Evolutionary conservation across 78 protist species (phyloP), one percentile per base, ranked within the genome.

Genomic region (Trichosphaerium sp.): DNA sequence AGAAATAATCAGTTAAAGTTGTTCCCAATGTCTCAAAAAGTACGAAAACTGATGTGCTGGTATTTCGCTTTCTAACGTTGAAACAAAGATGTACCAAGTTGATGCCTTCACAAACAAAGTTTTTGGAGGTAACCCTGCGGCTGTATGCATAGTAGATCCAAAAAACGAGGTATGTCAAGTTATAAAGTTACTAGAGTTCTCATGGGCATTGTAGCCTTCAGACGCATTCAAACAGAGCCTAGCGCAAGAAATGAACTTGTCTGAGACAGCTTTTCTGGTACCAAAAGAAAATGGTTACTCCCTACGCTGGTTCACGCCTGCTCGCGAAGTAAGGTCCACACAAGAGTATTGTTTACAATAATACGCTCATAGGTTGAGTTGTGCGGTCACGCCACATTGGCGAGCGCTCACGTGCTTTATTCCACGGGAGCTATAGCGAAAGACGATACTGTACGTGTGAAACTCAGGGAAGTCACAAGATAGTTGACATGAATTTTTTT

Each of bases 361-460:
- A n/a, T n/a, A n/a, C n/a, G n/a, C n/a, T n/a, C n/a, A n/a, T n/a
- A n/a, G n/a, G n/a, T n/a, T n/a, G 21, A 43, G 31, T 29, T 64
- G 5, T 64, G 69, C 61, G 63, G 54, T 32, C 69, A 64, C 64
- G 69, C 69, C 42, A 64, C 69, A 14, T 7, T 64, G 18, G 67
- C 34, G 47, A 41, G 51, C 35, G 32, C 40, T 42, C 65, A 55
- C 18, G 65, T 11, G 65, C 61, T 51, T 23, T 55, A 1, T n/a
- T 25, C 37, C 5, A 12, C 51, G 21, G 51, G 51, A 21, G 51
- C 51, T 21, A 21, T 47, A 21, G 32, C 51, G 32, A 47, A 21
- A 21, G 51, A 21, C 21, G 51, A n/a, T 21, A 21, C 51, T 21
- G 21, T 47, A 47, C 21, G 32, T 47, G 51, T 21, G 21, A 21